These are phyloP conservation scores for Trametes gibbosa DNA, from an alignment of 768 basidiomycete species.

Conservation along the genomic window DNA sequence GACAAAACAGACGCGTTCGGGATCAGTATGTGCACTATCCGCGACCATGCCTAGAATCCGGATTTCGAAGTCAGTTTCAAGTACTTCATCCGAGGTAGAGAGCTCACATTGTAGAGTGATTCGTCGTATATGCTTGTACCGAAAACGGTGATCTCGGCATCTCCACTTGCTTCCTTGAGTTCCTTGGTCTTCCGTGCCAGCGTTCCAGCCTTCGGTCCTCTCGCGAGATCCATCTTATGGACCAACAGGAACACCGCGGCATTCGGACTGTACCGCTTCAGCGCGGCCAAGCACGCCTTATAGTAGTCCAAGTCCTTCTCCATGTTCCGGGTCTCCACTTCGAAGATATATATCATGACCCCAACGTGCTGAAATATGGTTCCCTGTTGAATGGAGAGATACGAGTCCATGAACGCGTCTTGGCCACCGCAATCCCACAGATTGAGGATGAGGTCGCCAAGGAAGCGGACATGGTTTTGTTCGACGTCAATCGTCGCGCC, in stretches of 20 bases:
- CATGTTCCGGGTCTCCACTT: slow-evolving; percentile 85
- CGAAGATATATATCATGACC: slow-evolving; percentile 98
- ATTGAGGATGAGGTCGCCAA: slow-evolving; percentile 93
- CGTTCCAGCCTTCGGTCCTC: slow-evolving; percentile 53
- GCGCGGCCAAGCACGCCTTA: slow-evolving; percentile 82
- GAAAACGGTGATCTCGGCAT: slow-evolving; percentile 65
- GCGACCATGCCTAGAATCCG: slow-evolving; percentile 85
- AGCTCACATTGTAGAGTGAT: slow-evolving; percentile 73
- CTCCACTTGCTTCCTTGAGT: slow-evolving; percentile 64
- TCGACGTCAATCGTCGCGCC: slow-evolving; percentile 98
- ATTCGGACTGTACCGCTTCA: slow-evolving; percentile 74
- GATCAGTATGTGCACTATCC: slow-evolving; percentile 93
- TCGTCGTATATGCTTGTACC: slow-evolving; percentile 98
- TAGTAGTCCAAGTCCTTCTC: slow-evolving; percentile 89
- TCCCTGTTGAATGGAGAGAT: slow-evolving; percentile 86
- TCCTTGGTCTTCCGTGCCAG: slow-evolving; percentile 77
- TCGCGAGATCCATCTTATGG: slow-evolving; percentile 97
- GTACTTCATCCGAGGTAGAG: background rate
- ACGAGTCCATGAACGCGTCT: slow-evolving; percentile 96
- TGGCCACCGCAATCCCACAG: slow-evolving; percentile 99
- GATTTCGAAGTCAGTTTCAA: slow-evolving; percentile 5
- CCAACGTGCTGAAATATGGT: slow-evolving; percentile 97
- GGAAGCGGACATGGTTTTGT: slow-evolving; percentile 94
- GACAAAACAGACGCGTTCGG: slow-evolving; percentile 91
- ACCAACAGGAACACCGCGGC: slow-evolving; percentile 87